Evolutionary conservation across 306 rosid species (phyloP), one percentile per base, ranked within the genome.

Genomic region (Lotus japonicus): DNA sequence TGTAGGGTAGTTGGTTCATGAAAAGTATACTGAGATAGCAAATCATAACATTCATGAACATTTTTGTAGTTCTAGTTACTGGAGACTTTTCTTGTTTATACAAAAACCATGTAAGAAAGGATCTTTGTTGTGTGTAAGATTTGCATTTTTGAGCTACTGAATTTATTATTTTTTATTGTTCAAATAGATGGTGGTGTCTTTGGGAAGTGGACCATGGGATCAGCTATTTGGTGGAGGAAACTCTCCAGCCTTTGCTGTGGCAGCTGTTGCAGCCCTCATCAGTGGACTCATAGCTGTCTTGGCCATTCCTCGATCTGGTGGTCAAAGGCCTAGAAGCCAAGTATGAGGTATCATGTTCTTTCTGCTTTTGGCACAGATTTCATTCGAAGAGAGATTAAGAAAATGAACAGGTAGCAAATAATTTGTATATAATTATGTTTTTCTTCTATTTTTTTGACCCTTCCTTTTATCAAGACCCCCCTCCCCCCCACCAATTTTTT

Each of bases 191-290:
- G 61, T 95, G 76, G 99, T 90, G 71, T 90, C 96, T 44, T 19
- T 90, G 73, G 95, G 96, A 71, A 87, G 97, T 87, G 99, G 99
- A 81, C 99, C 97, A 45, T 95, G 97, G 99, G 96, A 90, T 95
- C 96, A 95, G 77, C 86, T 95, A 82, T 90, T 95, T 83, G 97
- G 97, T 72, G 97, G 99, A 81, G 95, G 97, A 76, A 95, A 95
- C 75, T 39, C 96, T 70, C 97, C 99, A 48, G 97, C 96, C 75
- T 87, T 95, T 66, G 96, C 83, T 35, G 92, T 94, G 76, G 96
- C 90, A 60, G 89, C 91, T 68, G 67, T 73, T 88, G 85, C 99
- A 76, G 91, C 91, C 85, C 86, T 90, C 74, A 87, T 70, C 53
- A 82, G 97, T 81, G 97, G 99, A 81, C 61, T 90, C 61, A 58